Base-by-base conservation (phyloP, 495 filamentous ascomycete species). In the Xylaria bambusicola region DNA sequence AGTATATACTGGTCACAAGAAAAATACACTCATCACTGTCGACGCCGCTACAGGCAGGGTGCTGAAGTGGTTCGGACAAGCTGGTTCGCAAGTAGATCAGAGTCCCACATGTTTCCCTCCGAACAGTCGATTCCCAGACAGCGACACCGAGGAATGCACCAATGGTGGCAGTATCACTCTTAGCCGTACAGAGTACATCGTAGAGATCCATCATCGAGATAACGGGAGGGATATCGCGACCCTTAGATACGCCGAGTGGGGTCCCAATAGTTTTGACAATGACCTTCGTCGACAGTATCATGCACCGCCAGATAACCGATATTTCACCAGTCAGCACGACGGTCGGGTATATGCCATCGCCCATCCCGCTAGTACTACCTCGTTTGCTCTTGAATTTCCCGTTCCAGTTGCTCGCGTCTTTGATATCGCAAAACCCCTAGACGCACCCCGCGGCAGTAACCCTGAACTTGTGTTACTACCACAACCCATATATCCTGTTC, bases 211-310 rank as follows among this genome's bases (percentile, higher is more conserved):
- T 52, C 89, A 88, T 53, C 81, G 80, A n/a, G 78, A 82, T 60
- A 90, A 89, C 2, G 86, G 85, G 0, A 86, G 89, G 59, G 85
- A 82, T 6, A 88, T 98, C 42, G 96, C 91, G 66, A 96, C 90
- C 0, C 82, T 98, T 59, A 95, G 85, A 61, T 98, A 94, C 71
- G 90, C 90, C 21, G 94, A 98, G 71, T 98, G 94, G 94, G 88
- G 86, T 0, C 90, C 93, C 9, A 98, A 98, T 71, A 95, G 89
- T 48, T 89, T 86, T 42, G 93, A 98, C 66, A 84, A 83, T 55
- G 94, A 98, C 71, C 85, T 98, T 15, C 84, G 89, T 61, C 85
- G 83, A 42, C 91, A 98, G 62, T 92, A 98, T 64, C 77, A 76
- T 21, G 73, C 73, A 3, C 90, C 91, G 9, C 89, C 91, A 77